Evolutionary conservation across 495 filamentous ascomycete species (phyloP), one percentile per base, ranked within the genome.

Genomic region (Lophium mytilinum): DNA sequence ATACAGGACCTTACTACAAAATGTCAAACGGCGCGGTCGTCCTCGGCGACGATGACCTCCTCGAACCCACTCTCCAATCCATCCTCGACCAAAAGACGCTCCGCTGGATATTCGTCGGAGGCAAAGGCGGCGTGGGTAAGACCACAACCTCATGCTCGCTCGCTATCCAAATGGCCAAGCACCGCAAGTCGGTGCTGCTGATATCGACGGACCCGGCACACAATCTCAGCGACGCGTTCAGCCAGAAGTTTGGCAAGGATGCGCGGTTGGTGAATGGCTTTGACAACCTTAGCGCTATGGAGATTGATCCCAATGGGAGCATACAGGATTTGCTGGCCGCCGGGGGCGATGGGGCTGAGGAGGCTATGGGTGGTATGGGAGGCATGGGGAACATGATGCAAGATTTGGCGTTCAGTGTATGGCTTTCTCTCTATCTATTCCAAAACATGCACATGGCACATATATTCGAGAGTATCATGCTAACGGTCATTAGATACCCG

Each of bases 61-160:
- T 97, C 73, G 90, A 94, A 77, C 89, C 94, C 15, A 89, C 89
- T 37, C 87, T 99, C 68, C 87, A 96, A 79, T 87, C 88, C 43
- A 89, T 99, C 65, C 79, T 97, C 66, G 87, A 90, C 75, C 93
- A 99, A 70, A 88, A 87, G 66, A 84, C 89, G 17, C 84, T 99
- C 49, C 90, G 93, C 60, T 99, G 94, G 94, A 95, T 99, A 71
- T 99, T 99, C 67, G 94, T 97, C 48, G 93, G 93, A 65, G 93
- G 93, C 53, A 99, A 99, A 79, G 93, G 93, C 62, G 93, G 93
- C 66, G 93, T 99, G n/a, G 93, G 93, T 67, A 99, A 99, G 78
- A 99, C 93, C 11, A 99, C 94, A 14, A 97, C 94, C 0, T 96
- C 91, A 1, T 99, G 94, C 75, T 94, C 90, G 40, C 85, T 99